phyloP scores from a whole-genome alignment of 495 filamentous ascomycete genomes.

The Neurospora pannonica region DNA sequence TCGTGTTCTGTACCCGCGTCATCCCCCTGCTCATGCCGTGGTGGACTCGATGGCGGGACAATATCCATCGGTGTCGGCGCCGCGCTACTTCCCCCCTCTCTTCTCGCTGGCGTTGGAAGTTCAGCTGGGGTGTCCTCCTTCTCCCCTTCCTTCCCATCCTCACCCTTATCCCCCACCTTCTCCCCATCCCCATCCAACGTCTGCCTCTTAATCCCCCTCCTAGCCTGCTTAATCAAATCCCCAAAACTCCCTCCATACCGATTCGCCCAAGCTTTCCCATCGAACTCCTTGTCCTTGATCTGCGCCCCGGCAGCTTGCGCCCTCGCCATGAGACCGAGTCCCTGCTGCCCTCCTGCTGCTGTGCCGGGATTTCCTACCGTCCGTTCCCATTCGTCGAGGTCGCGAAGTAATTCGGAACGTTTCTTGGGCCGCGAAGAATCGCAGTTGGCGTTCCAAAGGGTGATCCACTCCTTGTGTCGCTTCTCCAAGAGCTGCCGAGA shows the following conservation, averaged over 20 bases:
- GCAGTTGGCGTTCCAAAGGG: constrained; percentile 93
- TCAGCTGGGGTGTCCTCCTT: not conserved
- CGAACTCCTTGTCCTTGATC: constrained; percentile 72
- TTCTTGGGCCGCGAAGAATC: constrained; percentile 65
- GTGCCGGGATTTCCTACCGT: constrained; percentile 46
- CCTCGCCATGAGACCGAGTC: constrained; percentile 8
- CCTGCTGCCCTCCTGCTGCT: not conserved
- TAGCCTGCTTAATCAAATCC: constrained; percentile 62
- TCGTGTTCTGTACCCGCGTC: not conserved
- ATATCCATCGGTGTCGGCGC: not conserved
- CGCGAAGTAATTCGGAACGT: constrained; percentile 61
- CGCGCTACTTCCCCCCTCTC: not conserved
- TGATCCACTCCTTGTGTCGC: constrained; percentile 88
- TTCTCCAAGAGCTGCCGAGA: constrained; percentile 56
- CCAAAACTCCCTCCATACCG: constrained; percentile 67
- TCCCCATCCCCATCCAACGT: not conserved
- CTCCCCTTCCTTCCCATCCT: not conserved
- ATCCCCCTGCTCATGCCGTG: not conserved
- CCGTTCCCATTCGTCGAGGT: constrained; percentile 76
- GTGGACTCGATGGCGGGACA: not conserved
- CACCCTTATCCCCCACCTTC: not conserved
- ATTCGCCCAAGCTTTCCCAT: constrained; percentile 64
- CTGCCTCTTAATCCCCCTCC: constrained; percentile 10
- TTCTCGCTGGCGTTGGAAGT: not conserved
- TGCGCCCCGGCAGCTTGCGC: constrained; percentile 25